Evolutionary conservation across 1,139 yeast species (phyloP).

Genomic region (Taiozyma sp.): DNA sequence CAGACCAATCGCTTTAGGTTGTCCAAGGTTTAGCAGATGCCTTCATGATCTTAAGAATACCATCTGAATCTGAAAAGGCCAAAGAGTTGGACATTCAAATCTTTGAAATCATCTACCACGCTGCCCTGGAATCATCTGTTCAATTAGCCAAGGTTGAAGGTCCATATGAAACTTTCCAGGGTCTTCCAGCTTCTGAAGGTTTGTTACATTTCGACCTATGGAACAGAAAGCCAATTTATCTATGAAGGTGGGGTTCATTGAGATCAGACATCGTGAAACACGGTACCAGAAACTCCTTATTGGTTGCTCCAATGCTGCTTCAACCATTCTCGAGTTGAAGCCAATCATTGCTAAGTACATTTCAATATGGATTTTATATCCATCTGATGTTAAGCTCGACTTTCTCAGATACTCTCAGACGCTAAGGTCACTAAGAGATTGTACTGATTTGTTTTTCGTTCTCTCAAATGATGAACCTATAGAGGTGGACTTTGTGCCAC

Average conservation of each 20-base stretch:
- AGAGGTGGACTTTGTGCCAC: too few species aligned
- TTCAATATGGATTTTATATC: too few species aligned
- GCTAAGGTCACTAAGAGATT: neutral
- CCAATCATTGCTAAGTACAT: neutral
- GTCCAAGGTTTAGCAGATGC: slow-evolving; percentile 89
- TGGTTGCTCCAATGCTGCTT: slow-evolving; percentile 93
- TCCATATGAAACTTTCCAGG: slow-evolving; percentile 59
- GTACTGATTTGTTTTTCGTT: neutral
- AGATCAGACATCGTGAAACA: slow-evolving; percentile 52
- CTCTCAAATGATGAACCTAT: too few species aligned
- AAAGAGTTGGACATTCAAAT: slow-evolving; percentile 67
- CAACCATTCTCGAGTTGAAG: slow-evolving; percentile 23
- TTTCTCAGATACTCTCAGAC: neutral
- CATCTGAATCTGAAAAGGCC: slow-evolving; percentile 76
- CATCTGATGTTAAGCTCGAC: neutral
- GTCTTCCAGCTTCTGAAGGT: slow-evolving; percentile 87
- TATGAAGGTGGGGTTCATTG: slow-evolving; percentile 64
- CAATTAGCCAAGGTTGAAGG: slow-evolving; percentile 68
- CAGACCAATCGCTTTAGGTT: slow-evolving; percentile 81
- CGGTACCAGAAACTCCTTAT: slow-evolving; percentile 76
- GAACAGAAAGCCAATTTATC: slow-evolving; percentile 63
- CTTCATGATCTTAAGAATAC: slow-evolving; percentile 69
- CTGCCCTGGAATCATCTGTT: slow-evolving; percentile 72
- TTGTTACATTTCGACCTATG: slow-evolving; percentile 74
- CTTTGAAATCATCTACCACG: slow-evolving; percentile 87